Evolutionary conservation across 805 yeast species (phyloP).

Genomic region (Jamesozyma lodderae): DNA sequence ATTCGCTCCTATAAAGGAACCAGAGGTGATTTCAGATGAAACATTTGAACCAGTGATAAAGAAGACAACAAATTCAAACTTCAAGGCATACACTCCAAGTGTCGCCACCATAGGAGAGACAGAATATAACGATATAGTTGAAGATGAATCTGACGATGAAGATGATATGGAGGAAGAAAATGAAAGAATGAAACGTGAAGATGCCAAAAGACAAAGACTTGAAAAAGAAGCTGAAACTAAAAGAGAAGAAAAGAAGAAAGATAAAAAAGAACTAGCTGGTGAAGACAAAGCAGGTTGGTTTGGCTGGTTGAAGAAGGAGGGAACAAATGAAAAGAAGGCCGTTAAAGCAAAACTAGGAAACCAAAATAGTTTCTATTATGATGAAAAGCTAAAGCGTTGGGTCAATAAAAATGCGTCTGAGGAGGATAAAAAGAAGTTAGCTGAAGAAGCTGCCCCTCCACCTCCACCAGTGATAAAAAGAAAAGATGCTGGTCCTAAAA

Average conservation of each 20-base stretch:
- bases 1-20: conserved; percentile 19
- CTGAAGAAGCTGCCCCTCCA: conserved; percentile 68
- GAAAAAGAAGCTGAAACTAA: conserved; percentile 10
- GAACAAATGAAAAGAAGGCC: conserved; percentile 62
- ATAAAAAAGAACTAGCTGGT: conserved; percentile 11
- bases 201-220: not conserved
- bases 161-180: not conserved
- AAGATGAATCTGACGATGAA: conserved; percentile 36
- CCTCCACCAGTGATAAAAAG: conserved; percentile 38
- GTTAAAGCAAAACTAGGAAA: conserved; percentile 82
- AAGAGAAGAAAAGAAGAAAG: conserved; percentile 19
- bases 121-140: conserved; percentile 40
- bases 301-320: conserved; percentile 54
- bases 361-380: conserved; percentile 57
- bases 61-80: conserved; percentile 15
- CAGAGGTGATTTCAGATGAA: conserved; percentile 14
- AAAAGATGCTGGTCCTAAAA: conserved; percentile 26
- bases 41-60: conserved; percentile 26
- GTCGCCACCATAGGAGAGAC: conserved; percentile 5
- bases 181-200: not conserved
- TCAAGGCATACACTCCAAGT: conserved; percentile 12
- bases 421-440: conserved; percentile 49
- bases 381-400: conserved; percentile 82
- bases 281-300: conserved; percentile 34
- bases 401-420: conserved; percentile 58